Evolutionary conservation across 805 yeast species (phyloP), one percentile per base, ranked within the genome.

Genomic region (Candida piceae): DNA sequence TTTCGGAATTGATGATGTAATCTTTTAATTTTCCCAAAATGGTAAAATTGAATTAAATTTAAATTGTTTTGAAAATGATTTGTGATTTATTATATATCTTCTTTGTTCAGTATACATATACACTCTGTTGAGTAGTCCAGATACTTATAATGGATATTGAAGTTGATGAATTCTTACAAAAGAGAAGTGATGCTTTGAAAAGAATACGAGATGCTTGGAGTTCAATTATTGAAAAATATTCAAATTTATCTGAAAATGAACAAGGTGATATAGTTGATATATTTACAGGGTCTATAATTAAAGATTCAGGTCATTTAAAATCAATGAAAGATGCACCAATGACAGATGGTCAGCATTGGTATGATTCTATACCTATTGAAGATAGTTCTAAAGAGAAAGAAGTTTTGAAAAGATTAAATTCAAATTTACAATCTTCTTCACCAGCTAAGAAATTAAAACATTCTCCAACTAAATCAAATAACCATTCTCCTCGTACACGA

Each of bases 261-360:
- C 78, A 77, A 36, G 80, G 84, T 26, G 88, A 80, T 52, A 66
- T 78, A 17, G 60, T 80, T n/a, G 88, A 84, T 52, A 49, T 84
- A 16, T 51, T 54, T 8, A 76, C 87, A 0, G 89, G 90, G 1
- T 66, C 71, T 38, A 71, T 84, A 2, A 55, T 78, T 2, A 72
- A 64, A 22, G 88, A 84, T 48, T 70, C 74, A 35, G 95, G 95
- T 2, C 94, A 84, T 56, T 48, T 84, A 16, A 58, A 72, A 39
- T 71, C 79, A 2, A 48, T 80, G 39, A 39, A 32, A 20, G 50
- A 43, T 36, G 46, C 55, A 3, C 28, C 38, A 4, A 31, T 41
- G 13, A 30, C 45, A 10, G 47, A 46, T 12, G 54, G 57, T 10
- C 50, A 57, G 39, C 58, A 67, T 17, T 72, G 77, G 77, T 50